Evolutionary conservation across 2,329 filamentous ascomycete species (phyloP).

Genomic region (Sporothrix dimorphospora): DNA sequence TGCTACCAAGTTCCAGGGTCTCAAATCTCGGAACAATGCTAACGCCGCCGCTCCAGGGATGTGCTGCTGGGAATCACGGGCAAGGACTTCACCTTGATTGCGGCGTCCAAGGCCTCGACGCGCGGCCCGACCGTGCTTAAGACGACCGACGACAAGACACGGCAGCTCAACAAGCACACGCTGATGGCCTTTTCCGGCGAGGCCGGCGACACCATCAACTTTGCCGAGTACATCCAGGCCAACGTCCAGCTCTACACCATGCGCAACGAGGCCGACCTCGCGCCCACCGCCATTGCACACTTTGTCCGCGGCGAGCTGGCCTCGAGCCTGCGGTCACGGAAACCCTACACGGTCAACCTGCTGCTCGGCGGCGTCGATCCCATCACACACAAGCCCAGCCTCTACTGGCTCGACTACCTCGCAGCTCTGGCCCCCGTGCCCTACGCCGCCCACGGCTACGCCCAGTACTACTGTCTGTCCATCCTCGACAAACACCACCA

Average conservation of each 20-base stretch:
- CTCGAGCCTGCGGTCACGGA: slow-evolving; percentile 83
- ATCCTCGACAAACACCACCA: slow-evolving; percentile 99
- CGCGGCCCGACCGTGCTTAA: slow-evolving; percentile 96
- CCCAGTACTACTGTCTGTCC: slow-evolving; percentile 98
- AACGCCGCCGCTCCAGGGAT: slow-evolving; percentile 69
- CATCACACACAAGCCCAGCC: slow-evolving; percentile 84
- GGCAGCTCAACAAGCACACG: slow-evolving; percentile 88
- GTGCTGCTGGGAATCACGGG: slow-evolving; percentile 96
- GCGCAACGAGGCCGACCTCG: slow-evolving; percentile 93
- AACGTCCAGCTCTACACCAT: slow-evolving; percentile 98
- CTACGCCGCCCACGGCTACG: slow-evolving; percentile 97
- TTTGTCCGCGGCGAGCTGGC: slow-evolving; percentile 96
- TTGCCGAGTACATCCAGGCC: slow-evolving; percentile 98
- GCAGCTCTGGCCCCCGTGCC: slow-evolving; percentile 85
- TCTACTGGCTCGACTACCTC: slow-evolving; percentile 98
- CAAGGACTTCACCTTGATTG: slow-evolving; percentile 98
- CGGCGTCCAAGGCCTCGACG: slow-evolving; percentile 97
- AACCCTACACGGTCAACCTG: slow-evolving; percentile 96
- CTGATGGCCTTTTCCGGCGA: slow-evolving; percentile 95
- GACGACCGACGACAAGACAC: slow-evolving; percentile 93
- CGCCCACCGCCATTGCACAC: slow-evolving; percentile 83
- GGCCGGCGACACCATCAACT: slow-evolving; percentile 96
- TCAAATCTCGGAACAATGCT: not conserved
- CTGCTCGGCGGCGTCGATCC: slow-evolving; percentile 91
- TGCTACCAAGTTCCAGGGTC: not conserved